Evolutionary conservation across 352 stramenopile species (phyloP).

Genomic region (Globisporangium cystogenes): DNA sequence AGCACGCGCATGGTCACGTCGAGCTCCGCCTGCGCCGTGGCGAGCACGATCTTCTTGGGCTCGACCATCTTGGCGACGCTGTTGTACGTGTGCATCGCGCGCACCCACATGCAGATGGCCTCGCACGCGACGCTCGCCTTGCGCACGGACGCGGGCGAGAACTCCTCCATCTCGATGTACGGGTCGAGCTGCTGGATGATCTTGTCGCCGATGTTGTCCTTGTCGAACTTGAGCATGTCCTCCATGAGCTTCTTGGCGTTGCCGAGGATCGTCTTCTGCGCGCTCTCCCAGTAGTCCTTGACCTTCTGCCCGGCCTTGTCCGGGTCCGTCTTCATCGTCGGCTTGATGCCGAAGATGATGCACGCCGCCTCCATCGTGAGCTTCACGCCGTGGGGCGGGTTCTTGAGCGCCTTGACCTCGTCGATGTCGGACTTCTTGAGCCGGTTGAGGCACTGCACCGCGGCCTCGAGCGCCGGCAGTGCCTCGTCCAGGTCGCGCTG

Average conservation of each 20-base stretch:
- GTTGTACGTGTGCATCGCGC: slow-evolving; percentile 92
- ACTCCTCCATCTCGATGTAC: slow-evolving; percentile 90
- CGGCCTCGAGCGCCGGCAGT: slow-evolving; percentile 87
- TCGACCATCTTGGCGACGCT: slow-evolving; percentile 91
- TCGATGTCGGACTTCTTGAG: slow-evolving; percentile 94
- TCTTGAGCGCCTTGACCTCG: slow-evolving; percentile 89
- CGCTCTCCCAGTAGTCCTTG: slow-evolving; percentile 88
- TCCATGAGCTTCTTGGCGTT: slow-evolving; percentile 90
- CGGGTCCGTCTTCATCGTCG: slow-evolving; percentile 78
- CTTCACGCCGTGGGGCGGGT: slow-evolving; percentile 78
- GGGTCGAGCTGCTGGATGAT: slow-evolving; percentile 84
- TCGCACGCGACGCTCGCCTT: slow-evolving; percentile 90
- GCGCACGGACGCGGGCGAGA: slow-evolving; percentile 82
- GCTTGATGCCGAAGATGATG: slow-evolving; percentile 95
- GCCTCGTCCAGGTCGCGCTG: slow-evolving; percentile 92
- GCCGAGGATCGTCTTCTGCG: slow-evolving; percentile 80
- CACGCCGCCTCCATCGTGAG: slow-evolving; percentile 91
- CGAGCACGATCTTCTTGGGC: slow-evolving; percentile 88
- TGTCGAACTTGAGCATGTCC: slow-evolving; percentile 89
- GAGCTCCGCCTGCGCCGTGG: slow-evolving; percentile 73
- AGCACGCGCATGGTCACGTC: slow-evolving; percentile 87
- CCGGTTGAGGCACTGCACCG: slow-evolving; percentile 88
- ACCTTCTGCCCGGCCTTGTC: slow-evolving; percentile 90
- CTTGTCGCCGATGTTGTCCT: slow-evolving; percentile 86
- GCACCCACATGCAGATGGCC: slow-evolving; percentile 93